These are phyloP conservation scores for Phialophora verrucosa DNA, from an alignment of 2,329 filamentous ascomycete genomes.

Conservation along the genomic window DNA sequence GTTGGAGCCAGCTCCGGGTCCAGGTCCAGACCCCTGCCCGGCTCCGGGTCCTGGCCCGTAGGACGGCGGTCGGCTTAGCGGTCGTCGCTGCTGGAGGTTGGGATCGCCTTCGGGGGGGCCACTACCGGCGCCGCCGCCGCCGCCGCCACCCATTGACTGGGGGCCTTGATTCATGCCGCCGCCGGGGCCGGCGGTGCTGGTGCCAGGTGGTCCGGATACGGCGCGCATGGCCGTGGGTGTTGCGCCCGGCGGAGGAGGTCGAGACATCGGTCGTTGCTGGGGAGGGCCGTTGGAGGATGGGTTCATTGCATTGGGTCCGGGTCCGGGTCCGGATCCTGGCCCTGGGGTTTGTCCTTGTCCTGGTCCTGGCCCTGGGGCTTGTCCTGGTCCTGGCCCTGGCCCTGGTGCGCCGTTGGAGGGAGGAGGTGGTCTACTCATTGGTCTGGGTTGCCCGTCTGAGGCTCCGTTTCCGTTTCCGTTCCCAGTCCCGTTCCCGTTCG, in stretches of 20 bases:
- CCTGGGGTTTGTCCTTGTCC: too few relatives aligned
- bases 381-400: not conserved
- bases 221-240: not conserved
- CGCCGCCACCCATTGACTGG: too few relatives aligned
- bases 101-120: too few relatives aligned
- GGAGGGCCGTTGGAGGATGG: not conserved
- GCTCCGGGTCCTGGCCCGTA: too few relatives aligned
- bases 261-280: not conserved
- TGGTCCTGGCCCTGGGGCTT: too few relatives aligned
- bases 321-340: too few relatives aligned
- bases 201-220: not conserved
- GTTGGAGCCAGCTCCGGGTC: not conserved
- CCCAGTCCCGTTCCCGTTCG: not conserved
- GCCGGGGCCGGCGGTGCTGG: not conserved
- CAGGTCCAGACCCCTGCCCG: too few relatives aligned
- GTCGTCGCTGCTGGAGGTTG: too few relatives aligned
- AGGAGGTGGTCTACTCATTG: not conserved
- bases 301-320: not conserved
- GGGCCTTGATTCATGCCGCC: too few relatives aligned
- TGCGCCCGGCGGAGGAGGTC: not conserved
- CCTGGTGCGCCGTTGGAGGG: not conserved
- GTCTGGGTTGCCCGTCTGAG: not conserved
- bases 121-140: too few relatives aligned
- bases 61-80: too few relatives aligned
- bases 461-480: not conserved